A percentile compares a stretch with the other conserved stretches of the same genome.
Evolutionary conservation across 1,284 basidiomycete genomes (phyloP).

Genomic region (Heimioporus retisporus): DNA sequence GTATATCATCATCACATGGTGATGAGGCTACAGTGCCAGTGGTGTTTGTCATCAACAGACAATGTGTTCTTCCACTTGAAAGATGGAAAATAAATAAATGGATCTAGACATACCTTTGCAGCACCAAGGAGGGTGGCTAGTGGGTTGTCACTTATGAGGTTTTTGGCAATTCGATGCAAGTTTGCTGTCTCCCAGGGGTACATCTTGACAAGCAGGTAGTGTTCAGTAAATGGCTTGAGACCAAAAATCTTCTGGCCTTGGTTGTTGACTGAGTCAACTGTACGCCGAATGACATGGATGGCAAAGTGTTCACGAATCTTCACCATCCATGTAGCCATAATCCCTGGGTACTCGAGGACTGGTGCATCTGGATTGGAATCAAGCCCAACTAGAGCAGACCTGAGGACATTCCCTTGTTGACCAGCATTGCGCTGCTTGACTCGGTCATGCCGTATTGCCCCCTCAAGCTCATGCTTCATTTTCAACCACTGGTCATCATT

Average conservation of each 20-base stretch:
- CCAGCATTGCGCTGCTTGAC: background rate
- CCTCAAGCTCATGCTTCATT: background rate
- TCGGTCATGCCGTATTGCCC: background rate
- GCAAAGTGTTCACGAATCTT: background rate
- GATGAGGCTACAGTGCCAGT: too few species aligned
- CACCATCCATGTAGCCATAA: background rate
- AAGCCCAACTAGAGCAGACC: background rate
- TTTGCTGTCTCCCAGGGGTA: background rate
- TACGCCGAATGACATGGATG: slow-evolving; percentile 1
- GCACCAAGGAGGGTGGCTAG: background rate
- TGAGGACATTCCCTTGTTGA: background rate
- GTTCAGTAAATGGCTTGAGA: background rate
- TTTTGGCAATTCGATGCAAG: background rate
- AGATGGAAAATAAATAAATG: too few species aligned
- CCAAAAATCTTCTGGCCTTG: background rate
- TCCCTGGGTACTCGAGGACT: background rate
- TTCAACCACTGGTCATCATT: background rate
- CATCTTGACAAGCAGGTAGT: background rate
- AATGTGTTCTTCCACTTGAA: too few species aligned
- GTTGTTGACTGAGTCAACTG: slow-evolving; percentile 1
- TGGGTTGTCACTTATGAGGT: background rate
- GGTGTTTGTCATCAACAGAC: too few species aligned
- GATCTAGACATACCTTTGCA: background rate
- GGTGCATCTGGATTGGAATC: background rate
- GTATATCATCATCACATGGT: too few species aligned